phyloP scores from a whole-genome alignment of 2,329 filamentous ascomycete genomes.

The Aspergillus uvarum region DNA sequence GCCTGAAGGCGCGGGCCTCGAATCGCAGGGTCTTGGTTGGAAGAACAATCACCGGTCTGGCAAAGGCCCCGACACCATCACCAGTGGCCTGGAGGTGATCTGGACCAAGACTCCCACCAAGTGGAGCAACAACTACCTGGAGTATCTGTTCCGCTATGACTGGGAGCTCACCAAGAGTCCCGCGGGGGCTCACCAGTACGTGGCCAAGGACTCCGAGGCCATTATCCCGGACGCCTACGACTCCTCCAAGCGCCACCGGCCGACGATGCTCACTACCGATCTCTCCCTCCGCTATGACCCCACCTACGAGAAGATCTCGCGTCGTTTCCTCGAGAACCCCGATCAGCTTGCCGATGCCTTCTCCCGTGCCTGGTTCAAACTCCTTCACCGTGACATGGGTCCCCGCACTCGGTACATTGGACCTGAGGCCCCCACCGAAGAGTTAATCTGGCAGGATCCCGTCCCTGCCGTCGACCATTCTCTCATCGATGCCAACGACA shows the following conservation, averaged over 20 bases:
- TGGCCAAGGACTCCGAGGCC: conserved; percentile 65
- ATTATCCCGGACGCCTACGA: conserved; percentile 73
- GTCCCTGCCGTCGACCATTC: conserved; percentile 60
- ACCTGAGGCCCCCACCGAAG: conserved; percentile 70
- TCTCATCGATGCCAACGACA: conserved; percentile 62
- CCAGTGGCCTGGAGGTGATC: conserved; percentile 73
- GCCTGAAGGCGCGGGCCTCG: conserved; percentile 64
- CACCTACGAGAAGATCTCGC: conserved; percentile 72
- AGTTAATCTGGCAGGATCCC: conserved; percentile 73
- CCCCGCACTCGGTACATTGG: conserved; percentile 70
- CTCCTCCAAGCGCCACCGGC: conserved; percentile 67
- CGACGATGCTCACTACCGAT: conserved; percentile 77
- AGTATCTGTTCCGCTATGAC: conserved; percentile 75
- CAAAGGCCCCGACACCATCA: conserved; percentile 71
- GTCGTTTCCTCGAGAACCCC: conserved; percentile 67
- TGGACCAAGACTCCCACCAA: conserved; percentile 75
- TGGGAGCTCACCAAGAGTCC: conserved; percentile 76
- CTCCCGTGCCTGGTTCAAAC: conserved; percentile 77
- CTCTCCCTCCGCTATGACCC: conserved; percentile 70
- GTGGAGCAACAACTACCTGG: conserved; percentile 73
- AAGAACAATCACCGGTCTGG: conserved; percentile 62
- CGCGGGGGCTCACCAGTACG: conserved; percentile 74
- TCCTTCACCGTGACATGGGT: conserved; percentile 76
- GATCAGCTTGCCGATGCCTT: conserved; percentile 69
- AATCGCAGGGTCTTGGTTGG: conserved; percentile 73